phyloP scores from a whole-genome alignment of 768 basidiomycete genomes.

The Boletus coccyginus region DNA sequence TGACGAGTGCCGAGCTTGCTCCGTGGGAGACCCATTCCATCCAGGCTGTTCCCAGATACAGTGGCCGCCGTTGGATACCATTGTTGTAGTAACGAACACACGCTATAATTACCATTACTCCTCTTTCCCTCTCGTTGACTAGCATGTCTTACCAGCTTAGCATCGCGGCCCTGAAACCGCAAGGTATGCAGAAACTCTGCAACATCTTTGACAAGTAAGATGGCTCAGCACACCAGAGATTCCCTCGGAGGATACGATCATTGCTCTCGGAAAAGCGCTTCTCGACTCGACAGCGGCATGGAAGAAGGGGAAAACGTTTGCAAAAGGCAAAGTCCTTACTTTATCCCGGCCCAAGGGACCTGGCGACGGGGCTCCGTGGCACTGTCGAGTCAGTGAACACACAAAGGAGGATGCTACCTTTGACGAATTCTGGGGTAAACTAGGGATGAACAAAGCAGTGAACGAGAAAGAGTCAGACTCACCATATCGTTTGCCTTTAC shows the following conservation, averaged over 20 bases:
- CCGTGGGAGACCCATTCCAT: background rate
- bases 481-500: background rate
- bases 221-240: conserved; percentile 41
- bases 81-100: conserved; percentile 17
- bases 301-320: conserved; percentile 66
- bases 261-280: conserved; percentile 52
- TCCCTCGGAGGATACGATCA: conserved; percentile 56
- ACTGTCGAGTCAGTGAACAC: conserved; percentile 68
- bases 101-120: conserved; percentile 14
- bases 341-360: conserved; percentile 49
- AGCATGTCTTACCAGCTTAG: conserved; percentile 37
- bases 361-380: conserved; percentile 61
- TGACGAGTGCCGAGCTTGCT: conserved; percentile 1
- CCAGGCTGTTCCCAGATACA: background rate
- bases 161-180: conserved; percentile 37
- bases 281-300: conserved; percentile 57
- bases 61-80: conserved; percentile 6
- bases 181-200: conserved; percentile 30
- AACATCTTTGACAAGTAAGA: background rate
- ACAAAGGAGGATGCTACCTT: conserved; percentile 64
- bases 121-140: background rate
- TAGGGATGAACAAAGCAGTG: conserved; percentile 61
- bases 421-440: conserved; percentile 67
- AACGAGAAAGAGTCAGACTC: conserved; percentile 64
- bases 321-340: conserved; percentile 54